phyloP scores from a whole-genome alignment of 352 stramenopile species.

The Phytophthora pini region DNA sequence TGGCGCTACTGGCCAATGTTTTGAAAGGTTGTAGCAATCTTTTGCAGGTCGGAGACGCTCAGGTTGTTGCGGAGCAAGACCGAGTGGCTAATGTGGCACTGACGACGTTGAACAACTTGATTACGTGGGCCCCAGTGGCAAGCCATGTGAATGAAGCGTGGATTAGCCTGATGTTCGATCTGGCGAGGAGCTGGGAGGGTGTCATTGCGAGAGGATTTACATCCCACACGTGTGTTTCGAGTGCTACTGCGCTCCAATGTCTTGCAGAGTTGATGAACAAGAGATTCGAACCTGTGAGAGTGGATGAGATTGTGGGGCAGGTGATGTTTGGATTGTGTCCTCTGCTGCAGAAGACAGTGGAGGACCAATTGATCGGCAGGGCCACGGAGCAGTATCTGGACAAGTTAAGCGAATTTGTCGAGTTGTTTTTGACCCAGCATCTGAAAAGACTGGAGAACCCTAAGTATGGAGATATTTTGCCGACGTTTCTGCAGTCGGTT shows the following conservation, averaged over 20 bases:
- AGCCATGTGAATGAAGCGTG: constrained; percentile 64
- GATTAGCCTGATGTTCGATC: constrained; percentile 69
- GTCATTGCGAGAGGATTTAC: constrained; percentile 27
- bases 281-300: constrained; percentile 47
- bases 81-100: constrained; percentile 57
- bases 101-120: constrained; percentile 59
- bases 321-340: constrained; percentile 60
- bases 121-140: constrained; percentile 59
- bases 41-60: constrained; percentile 32
- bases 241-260: constrained; percentile 61
- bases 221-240: constrained; percentile 49
- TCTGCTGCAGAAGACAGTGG: constrained; percentile 67
- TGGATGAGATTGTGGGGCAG: constrained; percentile 61
- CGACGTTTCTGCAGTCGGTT: constrained; percentile 64
- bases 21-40: constrained; percentile 54
- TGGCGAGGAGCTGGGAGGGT: constrained; percentile 50
- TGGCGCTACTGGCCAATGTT: constrained; percentile 56
- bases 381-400: constrained; percentile 73
- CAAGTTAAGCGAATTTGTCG: constrained; percentile 80
- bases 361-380: constrained; percentile 53
- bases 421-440: constrained; percentile 79
- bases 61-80: constrained; percentile 44
- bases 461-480: constrained; percentile 53
- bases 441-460: constrained; percentile 72
- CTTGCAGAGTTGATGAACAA: constrained; percentile 75